Base-by-base conservation (phyloP, 768 basidiomycete genomes). In the Auricularia heimuer region DNA sequence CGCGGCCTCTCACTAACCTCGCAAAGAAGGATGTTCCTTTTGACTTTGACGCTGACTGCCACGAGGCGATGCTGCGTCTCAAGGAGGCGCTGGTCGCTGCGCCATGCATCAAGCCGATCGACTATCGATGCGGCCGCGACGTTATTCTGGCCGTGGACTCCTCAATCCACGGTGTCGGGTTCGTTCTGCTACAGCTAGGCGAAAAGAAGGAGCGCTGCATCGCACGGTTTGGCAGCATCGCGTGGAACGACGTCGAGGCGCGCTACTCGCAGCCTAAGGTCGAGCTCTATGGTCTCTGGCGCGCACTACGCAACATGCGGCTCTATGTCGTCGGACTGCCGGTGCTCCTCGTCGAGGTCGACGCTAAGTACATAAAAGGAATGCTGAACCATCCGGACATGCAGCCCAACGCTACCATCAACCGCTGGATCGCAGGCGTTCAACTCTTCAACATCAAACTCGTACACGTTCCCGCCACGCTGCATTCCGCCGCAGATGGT, bases 311-410 rank as follows among this genome's bases (percentile, higher is more conserved):
- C 58, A 44, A 62, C 8, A 68, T 65, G 34, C 58, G 67, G 16
- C 64, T 71, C 64, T 70, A 76, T 44, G 36, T 78, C 6, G 63
- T 74, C 54, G 75, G 75, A 21, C 67, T 73, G 0, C 67, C 69
- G 36, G 75, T 71, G 2, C 66, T 81, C 0, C 62, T 68, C 21
- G 70, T 81, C 0, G 77, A 79, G 67, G 75, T 76, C 0, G 76
- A 81, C 67, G 78, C 77, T 0, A 69, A 75, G 37, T 76, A 76
- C 65, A 78, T 81, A 6, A 76, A 76, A 63, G 77, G 75, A n/a
- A 81, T 80, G 78, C 61, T 81, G 3, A 77, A 79, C 61, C 64
- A 75, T 14, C 78, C 79, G 0, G 76, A 80, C 42, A 29, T 76
- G 0, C 71, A 72, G 18, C 78, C 77, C 0, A 77, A 75, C 64